phyloP scores from a whole-genome alignment of 371 early-diverging fungal genomes.

The Mortierella sp. region DNA sequence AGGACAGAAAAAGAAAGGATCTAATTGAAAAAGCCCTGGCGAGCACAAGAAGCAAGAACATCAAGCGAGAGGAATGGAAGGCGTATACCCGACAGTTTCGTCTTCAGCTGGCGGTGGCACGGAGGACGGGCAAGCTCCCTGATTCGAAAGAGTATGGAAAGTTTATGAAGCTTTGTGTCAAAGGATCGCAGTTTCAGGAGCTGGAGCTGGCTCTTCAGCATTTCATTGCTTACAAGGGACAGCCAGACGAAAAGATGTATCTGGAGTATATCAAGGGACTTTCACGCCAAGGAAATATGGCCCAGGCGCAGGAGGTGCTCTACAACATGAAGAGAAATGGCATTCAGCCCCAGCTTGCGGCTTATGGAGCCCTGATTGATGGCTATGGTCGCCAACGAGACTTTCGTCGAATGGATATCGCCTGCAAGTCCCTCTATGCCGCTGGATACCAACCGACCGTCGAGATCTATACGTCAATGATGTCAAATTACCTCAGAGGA shows the following conservation, averaged over 20 bases:
- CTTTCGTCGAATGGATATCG: constrained; percentile 15
- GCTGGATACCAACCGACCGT: constrained; percentile 25
- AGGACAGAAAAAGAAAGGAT: not conserved
- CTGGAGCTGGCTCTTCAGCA: constrained; percentile 39
- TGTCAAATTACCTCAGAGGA: constrained; percentile 33
- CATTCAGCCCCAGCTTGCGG: constrained; percentile 14
- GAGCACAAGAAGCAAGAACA: not conserved
- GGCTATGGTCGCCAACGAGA: constrained; percentile 39
- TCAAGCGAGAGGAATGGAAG: constrained; percentile 27
- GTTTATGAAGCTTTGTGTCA: constrained; percentile 37
- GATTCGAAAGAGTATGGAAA: constrained; percentile 18
- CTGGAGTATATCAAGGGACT: constrained; percentile 39
- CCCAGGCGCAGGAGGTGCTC: constrained; percentile 42
- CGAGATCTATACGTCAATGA: constrained; percentile 40
- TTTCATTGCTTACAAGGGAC: constrained; percentile 20
- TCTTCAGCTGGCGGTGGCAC: constrained; percentile 26
- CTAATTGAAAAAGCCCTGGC: not conserved
- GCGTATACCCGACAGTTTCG: constrained; percentile 41
- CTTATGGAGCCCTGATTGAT: constrained; percentile 34
- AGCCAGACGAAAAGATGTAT: constrained; percentile 26
- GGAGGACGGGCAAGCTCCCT: constrained; percentile 25
- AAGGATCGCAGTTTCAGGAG: constrained; percentile 21
- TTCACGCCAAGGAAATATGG: constrained; percentile 28
- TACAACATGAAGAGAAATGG: constrained; percentile 35
- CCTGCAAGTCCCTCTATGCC: constrained; percentile 10